Base-by-base conservation (phyloP, 148 eudicot genomes). In the Spergularia marina region DNA sequence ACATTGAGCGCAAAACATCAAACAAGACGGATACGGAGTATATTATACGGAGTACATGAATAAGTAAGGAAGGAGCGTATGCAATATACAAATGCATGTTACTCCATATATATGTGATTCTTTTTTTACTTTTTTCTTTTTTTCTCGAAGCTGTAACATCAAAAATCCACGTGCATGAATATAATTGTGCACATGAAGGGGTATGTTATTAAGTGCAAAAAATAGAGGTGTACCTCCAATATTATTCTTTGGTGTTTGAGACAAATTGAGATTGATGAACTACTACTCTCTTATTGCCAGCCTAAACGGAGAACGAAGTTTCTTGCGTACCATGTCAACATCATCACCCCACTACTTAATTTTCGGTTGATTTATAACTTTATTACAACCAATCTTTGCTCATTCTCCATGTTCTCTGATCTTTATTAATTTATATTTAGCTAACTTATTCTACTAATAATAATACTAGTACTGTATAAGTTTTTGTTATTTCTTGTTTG, bases 91-190 rank as follows among this genome's bases (percentile, higher is more conserved):
- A 23, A 44, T 44, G 56, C 47, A 55, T 72, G 25, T 41, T 47
- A 68, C 53, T 47, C 25, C 15, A 59, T 44, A 39, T 60, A 59
- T 44, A 39, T 60, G 21, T 18, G 10, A 53, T 36, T 6, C 17
- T n/a, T n/a, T n/a, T n/a, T n/a, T n/a, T 17, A 10, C 0, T 23
- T 23, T 23, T 23, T 23, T 17, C 17, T 52, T 18, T 64, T 18
- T 3, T 41, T 65, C 6, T 39, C 55, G 20, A 66, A 15, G 72
- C 57, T 66, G 68, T 39, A 61, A 70, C 78, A 74, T 74, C 53
- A 74, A 74, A 79, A 65, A 23, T 56, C 65, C 82, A 79, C 82
- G 78, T 79, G 82, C 82, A 74, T 79, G 75, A 39, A 79, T 61
- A 79, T 79, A 74, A 79, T 79, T 69, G 51, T 18, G 78, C 82